Percentiles rank a stretch among this genome's conserved stretches.
phyloP scores from a whole-genome alignment of 2,329 filamentous ascomycete species.

The Colletotrichum sp. region DNA sequence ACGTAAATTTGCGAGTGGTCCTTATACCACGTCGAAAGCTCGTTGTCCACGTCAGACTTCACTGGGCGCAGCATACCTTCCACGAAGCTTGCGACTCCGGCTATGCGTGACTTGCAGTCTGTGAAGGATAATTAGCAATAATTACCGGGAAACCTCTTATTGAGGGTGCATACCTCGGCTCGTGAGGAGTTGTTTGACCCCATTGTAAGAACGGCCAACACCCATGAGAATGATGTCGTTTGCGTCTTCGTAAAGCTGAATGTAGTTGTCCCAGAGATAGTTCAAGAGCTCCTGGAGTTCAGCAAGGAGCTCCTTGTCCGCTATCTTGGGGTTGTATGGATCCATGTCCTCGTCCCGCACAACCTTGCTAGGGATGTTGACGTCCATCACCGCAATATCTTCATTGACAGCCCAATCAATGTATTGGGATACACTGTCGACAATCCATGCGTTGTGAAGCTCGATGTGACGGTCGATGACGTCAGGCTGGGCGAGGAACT shows the following conservation, averaged over 20 bases:
- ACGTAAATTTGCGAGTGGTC: slow-evolving; percentile 82
- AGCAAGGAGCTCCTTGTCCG: slow-evolving; percentile 56
- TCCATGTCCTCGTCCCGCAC: slow-evolving; percentile 64
- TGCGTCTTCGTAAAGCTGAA: slow-evolving; percentile 75
- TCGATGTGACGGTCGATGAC: slow-evolving; percentile 75
- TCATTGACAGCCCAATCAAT: slow-evolving; percentile 82
- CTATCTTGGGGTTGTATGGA: slow-evolving; percentile 47
- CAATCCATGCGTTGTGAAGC: slow-evolving; percentile 86
- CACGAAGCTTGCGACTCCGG: slow-evolving; percentile 82
- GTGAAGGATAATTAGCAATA: neutral
- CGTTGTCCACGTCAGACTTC: slow-evolving; percentile 77
- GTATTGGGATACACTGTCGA: slow-evolving; percentile 81
- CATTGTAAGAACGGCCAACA: slow-evolving; percentile 86
- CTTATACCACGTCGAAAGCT: slow-evolving; percentile 82
- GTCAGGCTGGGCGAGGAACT: slow-evolving; percentile 71
- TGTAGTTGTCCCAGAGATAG: slow-evolving; percentile 97
- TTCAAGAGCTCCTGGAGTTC: slow-evolving; percentile 76
- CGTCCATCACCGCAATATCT: slow-evolving; percentile 84
- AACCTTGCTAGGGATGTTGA: slow-evolving; percentile 85
- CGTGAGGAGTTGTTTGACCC: slow-evolving; percentile 80
- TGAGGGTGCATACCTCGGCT: slow-evolving; percentile 66
- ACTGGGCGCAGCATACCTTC: slow-evolving; percentile 78
- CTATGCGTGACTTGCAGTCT: slow-evolving; percentile 71
- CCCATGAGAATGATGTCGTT: slow-evolving; percentile 86
- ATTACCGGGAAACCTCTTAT: neutral